A percentile compares a stretch with the other conserved stretches of the same genome.
These are phyloP conservation scores for Penicillium sp. DNA, from an alignment of 2,329 filamentous ascomycete genomes.

Conservation along the genomic window DNA sequence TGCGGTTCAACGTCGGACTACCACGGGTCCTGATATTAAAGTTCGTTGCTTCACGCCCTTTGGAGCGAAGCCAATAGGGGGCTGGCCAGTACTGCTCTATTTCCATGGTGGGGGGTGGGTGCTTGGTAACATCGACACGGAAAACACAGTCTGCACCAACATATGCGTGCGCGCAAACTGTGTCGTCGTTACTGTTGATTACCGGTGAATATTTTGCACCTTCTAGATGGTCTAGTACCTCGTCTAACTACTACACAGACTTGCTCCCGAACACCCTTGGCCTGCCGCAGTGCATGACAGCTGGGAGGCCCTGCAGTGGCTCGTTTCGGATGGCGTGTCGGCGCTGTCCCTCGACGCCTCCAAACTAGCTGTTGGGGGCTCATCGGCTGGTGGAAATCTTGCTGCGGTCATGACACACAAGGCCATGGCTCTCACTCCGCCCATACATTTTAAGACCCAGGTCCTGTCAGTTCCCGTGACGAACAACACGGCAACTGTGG, in stretches of 20 bases:
- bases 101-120: slow-evolving; percentile 66
- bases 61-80: slow-evolving; percentile 48
- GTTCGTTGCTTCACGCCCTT: slow-evolving; percentile 59
- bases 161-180: slow-evolving; percentile 56
- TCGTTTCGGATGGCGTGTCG: slow-evolving; percentile 43
- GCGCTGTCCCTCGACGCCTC: slow-evolving; percentile 48
- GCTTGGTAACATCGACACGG: slow-evolving; percentile 61
- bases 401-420: slow-evolving; percentile 60
- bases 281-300: slow-evolving; percentile 63
- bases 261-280: slow-evolving; percentile 62
- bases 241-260: slow-evolving; percentile 37
- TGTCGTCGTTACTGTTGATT: slow-evolving; percentile 62
- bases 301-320: slow-evolving; percentile 61
- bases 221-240: background rate
- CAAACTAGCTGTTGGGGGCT: slow-evolving; percentile 55
- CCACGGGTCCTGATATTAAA: slow-evolving; percentile 52
- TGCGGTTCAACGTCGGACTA: slow-evolving; percentile 49
- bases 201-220: slow-evolving; percentile 46
- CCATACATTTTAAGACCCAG: slow-evolving; percentile 52
- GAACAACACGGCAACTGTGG: slow-evolving; percentile 59
- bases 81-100: slow-evolving; percentile 63
- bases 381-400: slow-evolving; percentile 59
- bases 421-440: slow-evolving; percentile 44
- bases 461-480: slow-evolving; percentile 63
- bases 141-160: slow-evolving; percentile 62